Evolutionary conservation across 2,329 filamentous ascomycete genomes (phyloP), one percentile per base, ranked within the genome.

Genomic region (Pestalotiopsis sp.): DNA sequence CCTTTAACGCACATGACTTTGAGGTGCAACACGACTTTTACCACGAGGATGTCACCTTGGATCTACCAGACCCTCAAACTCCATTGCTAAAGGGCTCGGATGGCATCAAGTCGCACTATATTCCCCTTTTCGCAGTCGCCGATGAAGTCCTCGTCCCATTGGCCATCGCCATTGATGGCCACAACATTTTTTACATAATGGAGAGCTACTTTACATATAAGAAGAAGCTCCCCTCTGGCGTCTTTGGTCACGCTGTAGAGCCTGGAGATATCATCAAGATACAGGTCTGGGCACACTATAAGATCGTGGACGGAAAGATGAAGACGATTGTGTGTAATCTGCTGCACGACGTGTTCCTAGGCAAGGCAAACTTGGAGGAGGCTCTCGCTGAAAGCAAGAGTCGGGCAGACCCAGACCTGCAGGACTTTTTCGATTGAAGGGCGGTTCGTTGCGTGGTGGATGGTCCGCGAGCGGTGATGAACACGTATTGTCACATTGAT

Each of bases 341-440:
- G 27, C n/a, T 62, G 6, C 17, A 62, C 9, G 59, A 62, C n/a
- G 14, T 31, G 20, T 62, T 62, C 31, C n/a, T 62, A 17, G 59
- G 59, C 59, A 62, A 62, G 59, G 59, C 59, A 36, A 62, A 62
- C 59, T 41, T 62, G 59, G 59, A 62, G 31, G 59, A 62, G 9
- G 59, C 59, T 20, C 12, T 62, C 4, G 59, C 27, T 7, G 59
- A 62, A 23, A 62, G 59, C 59, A 62, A n/a, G 23, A 39, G 36
- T 20, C 38, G 27, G 13, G 59, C 59, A n/a, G 59, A 62, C 36
- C 25, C 25, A 62, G 59, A 62, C 6, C 36, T 62, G 9, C 25
- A 39, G n/a, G 38, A 14, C 59, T 62, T 62, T 62, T 23, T 36
- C 7, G 31, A 36, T 36, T 36, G 7, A 36, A 36, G 9, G 6